Evolutionary conservation across 2,329 filamentous ascomycete genomes (phyloP).

Genomic region (Alternaria sp.): DNA sequence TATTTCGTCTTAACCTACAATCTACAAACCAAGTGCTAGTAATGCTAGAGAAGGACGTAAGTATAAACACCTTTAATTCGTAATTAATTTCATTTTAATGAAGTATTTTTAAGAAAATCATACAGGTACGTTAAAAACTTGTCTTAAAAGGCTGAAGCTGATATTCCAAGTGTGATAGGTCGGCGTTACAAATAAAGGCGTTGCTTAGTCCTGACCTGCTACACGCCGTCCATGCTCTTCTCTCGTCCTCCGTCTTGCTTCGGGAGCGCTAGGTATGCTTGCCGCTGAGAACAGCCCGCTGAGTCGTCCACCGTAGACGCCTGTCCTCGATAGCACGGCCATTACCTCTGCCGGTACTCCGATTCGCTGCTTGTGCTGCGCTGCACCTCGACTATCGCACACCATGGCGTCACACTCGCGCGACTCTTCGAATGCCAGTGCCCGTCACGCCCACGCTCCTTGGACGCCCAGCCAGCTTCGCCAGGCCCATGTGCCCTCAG

Average conservation of each 20-base stretch:
- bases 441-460: constrained; percentile 47
- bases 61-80: too few species aligned
- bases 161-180: too few species aligned
- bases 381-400: background rate
- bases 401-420: constrained; percentile 37
- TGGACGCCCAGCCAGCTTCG: constrained; percentile 52
- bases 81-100: too few species aligned
- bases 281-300: constrained; percentile 19
- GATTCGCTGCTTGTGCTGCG: constrained; percentile 4
- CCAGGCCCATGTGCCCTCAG: constrained; percentile 54
- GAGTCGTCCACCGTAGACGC: background rate
- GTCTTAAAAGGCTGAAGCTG: too few species aligned
- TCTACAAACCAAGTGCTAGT: too few species aligned
- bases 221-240: constrained; percentile 14
- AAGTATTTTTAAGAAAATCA: too few species aligned
- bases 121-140: too few species aligned
- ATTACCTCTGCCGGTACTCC: constrained; percentile 13
- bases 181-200: too few species aligned
- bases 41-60: too few species aligned
- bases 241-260: constrained; percentile 3
- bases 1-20: too few species aligned
- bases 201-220: too few species aligned
- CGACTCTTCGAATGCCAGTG: constrained; percentile 44
- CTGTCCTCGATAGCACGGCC: constrained; percentile 14
- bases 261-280: constrained; percentile 34